Base-by-base conservation (phyloP, 202 grass and related monocot species). In the Miscanthus sacchariflorus region DNA sequence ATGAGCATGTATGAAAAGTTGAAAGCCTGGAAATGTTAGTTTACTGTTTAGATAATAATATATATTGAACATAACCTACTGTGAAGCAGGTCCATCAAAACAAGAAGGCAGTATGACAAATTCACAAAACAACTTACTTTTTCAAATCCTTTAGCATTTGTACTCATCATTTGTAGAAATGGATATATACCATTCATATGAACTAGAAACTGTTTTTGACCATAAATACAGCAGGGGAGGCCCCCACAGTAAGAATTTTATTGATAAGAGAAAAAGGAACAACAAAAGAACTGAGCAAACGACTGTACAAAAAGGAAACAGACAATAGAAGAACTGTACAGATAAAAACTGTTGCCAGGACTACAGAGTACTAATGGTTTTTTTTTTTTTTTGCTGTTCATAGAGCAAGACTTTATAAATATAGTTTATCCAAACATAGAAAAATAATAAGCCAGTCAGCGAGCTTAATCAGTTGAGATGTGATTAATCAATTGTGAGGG, bases 41-140 rank as follows among this genome's bases (percentile, higher is more conserved):
- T 63, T 63, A 42, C 9, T 43, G 5, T 56, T 72, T 7, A 71
- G 67, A 58, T 8, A 74, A 58, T 18, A 14, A 21, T 4, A n/a
- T 9, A 9, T 74, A 54, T 30, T 28, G 15, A 72, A 18, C 48
- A 25, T 72, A 70, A 23, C 46, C 4, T 40, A 68, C 3, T 68
- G 67, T 10, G 24, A 63, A 76, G 25, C 36, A 66, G 17, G 10
- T 76, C 17, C 54, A 17, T 4, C 64, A 5, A 76, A 76, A 43
- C 48, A 83, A 72, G 69, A 52, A 83, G 33, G 21, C 9, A 61
- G 46, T 19, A 76, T 19, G 10, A 23, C 49, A 7, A 23, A 58
- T 59, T 35, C 18, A 50, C 18, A 5, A 82, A 50, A 82, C 45
- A 83, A 83, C 33, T 24, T 58, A 72, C 58, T 56, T 71, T 56